phyloP scores from a whole-genome alignment of 768 basidiomycete species.

The Boletellus ananas region DNA sequence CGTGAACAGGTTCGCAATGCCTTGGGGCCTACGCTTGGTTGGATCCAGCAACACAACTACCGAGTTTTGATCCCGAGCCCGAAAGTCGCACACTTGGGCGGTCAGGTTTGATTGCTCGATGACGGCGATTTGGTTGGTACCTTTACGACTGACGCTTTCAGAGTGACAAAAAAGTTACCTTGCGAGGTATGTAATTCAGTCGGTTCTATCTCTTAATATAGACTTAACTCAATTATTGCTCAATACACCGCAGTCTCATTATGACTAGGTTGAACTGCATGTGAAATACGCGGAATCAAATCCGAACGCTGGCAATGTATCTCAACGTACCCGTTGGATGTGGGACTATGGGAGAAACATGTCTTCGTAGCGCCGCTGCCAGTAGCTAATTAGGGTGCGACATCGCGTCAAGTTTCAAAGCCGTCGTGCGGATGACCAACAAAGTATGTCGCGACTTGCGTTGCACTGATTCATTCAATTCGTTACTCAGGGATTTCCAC shows the following conservation, averaged over 20 bases:
- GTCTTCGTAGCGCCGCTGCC: slow-evolving; percentile 7
- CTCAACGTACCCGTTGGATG: neutral
- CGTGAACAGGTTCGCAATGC: too few relatives aligned
- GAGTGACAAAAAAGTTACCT: neutral
- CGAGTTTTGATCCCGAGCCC: too few relatives aligned
- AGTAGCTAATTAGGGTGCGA: slow-evolving; percentile 3
- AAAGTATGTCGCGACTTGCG: neutral
- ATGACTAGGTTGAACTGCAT: neutral
- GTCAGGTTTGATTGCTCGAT: neutral
- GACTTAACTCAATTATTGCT: neutral
- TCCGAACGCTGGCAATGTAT: slow-evolving; percentile 1
- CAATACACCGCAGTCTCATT: neutral
- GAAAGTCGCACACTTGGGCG: neutral
- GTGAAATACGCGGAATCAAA: neutral
- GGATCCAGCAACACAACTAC: too few relatives aligned
- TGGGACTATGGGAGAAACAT: neutral
- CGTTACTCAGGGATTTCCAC: neutral
- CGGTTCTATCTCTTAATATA: neutral
- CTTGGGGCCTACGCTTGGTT: too few relatives aligned
- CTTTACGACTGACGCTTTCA: neutral
- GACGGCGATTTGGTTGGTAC: neutral
- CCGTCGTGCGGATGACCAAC: neutral
- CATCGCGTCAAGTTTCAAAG: slow-evolving; percentile 7
- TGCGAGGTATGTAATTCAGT: neutral
- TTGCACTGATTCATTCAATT: neutral